These are phyloP conservation scores for Pinus albicaulis DNA, from an alignment of 75 land plant genomes.

Conservation along the genomic window DNA sequence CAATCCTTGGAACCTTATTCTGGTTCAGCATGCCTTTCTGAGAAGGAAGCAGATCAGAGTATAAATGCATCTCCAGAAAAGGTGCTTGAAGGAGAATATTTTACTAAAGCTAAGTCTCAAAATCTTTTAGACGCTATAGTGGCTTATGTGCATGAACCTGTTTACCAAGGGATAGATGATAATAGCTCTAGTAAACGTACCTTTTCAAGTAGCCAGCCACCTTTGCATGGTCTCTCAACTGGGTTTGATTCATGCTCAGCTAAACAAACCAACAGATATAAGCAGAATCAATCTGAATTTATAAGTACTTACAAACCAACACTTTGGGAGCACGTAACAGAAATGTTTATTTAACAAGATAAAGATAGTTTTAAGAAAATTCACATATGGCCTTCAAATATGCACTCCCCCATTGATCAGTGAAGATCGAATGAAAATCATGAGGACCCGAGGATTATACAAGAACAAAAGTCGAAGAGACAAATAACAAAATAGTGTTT, in stretches of 20 bases:
- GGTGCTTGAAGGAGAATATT: conserved; percentile 16
- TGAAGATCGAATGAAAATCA: no score
- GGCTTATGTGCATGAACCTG: conserved; percentile 9
- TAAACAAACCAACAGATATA: conserved; percentile 1
- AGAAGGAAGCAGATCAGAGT: conserved; percentile 9
- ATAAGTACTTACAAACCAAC: neutral
- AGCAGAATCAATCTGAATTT: conserved; percentile 1
- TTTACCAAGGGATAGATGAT: conserved; percentile 28
- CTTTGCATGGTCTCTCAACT: neutral
- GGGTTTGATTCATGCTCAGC: neutral
- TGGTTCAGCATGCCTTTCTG: conserved; percentile 22
- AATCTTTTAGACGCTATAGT: conserved; percentile 33
- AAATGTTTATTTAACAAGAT: no score
- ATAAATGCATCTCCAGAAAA: neutral
- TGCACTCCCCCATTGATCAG: no score
- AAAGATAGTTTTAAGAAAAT: neutral
- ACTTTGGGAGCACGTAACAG: neutral
- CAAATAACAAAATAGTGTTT: no score
- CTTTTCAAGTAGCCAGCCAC: conserved; percentile 15
- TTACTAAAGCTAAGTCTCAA: conserved; percentile 29
- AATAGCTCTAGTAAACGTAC: conserved; percentile 13
- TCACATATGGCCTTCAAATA: conserved; percentile 14
- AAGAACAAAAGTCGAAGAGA: no score
- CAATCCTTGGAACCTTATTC: neutral
- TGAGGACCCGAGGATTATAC: no score